Percentiles rank a stretch among this genome's conserved stretches.
Conservation (phyloP, 352 stramenopile species). For the Globisporangium abappressorium region DNA sequence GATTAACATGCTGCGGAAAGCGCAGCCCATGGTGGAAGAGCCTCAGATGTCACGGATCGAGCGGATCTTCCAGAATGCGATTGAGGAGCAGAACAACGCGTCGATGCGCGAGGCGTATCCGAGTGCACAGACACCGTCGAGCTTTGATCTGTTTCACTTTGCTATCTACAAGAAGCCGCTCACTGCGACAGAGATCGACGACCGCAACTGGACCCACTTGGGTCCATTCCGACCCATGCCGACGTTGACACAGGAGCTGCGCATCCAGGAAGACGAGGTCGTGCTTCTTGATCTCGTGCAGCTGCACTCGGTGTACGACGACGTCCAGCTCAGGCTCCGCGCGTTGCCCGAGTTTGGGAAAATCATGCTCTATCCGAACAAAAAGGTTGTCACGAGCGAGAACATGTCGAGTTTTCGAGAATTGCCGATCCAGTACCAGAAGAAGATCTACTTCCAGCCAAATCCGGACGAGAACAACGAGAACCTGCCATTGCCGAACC, state of each 20-base stretch:
- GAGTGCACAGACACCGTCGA: slow-evolving; percentile 33
- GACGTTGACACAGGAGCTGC: slow-evolving; percentile 24
- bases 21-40: slow-evolving; percentile 8
- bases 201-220: slow-evolving; percentile 28
- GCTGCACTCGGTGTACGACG: slow-evolving; percentile 59
- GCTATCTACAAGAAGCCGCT: slow-evolving; percentile 45
- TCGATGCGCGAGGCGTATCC: slow-evolving; percentile 28
- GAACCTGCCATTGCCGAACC: slow-evolving; percentile 36
- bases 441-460: slow-evolving; percentile 49
- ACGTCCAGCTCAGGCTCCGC: slow-evolving; percentile 50
- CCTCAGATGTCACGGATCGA: slow-evolving; percentile 11
- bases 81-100: slow-evolving; percentile 16
- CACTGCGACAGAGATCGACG: background rate
- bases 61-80: slow-evolving; percentile 6
- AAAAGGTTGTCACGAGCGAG: slow-evolving; percentile 27
- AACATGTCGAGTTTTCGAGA: slow-evolving; percentile 44
- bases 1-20: slow-evolving; percentile 38
- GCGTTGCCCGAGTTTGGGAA: slow-evolving; percentile 43
- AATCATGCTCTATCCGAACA: slow-evolving; percentile 53
- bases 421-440: slow-evolving; percentile 44
- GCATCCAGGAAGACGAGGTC: slow-evolving; percentile 42
- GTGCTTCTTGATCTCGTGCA: slow-evolving; percentile 49
- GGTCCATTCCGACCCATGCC: slow-evolving; percentile 45
- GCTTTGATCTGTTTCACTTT: slow-evolving; percentile 75
- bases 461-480: slow-evolving; percentile 43